Conservation (phyloP, 1,139 yeast species). For the Nakaseomyces glabratus region DNA sequence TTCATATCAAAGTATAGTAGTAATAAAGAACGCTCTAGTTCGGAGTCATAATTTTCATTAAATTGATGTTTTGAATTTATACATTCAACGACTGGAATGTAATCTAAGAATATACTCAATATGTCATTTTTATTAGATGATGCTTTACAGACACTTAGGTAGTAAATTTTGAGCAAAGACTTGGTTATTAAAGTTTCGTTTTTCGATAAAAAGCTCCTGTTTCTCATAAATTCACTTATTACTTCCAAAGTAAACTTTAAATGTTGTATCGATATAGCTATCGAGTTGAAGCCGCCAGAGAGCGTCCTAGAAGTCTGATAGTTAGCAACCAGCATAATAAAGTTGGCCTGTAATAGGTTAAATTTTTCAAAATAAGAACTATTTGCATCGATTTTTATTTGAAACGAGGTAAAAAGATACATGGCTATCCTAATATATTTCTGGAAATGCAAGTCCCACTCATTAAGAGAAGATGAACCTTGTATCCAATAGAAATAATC, state of each 20-base stretch:
- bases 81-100: conserved; percentile 13
- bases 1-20: conserved; percentile 19
- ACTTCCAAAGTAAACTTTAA: conserved; percentile 16
- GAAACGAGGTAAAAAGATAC: conserved; percentile 21
- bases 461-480: conserved; percentile 15
- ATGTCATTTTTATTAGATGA: neutral
- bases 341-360: conserved; percentile 13
- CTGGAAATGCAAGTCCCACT: conserved; percentile 24
- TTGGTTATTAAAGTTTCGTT: conserved; percentile 17
- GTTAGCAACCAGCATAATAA: conserved; percentile 15
- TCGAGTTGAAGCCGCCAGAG: conserved; percentile 5
- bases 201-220: conserved; percentile 8
- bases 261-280: conserved; percentile 13
- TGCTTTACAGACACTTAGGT: conserved; percentile 11
- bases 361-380: conserved; percentile 6
- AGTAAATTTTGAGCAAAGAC: conserved; percentile 19
- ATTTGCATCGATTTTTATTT: conserved; percentile 5
- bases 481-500: conserved; percentile 15
- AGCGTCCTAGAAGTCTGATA: conserved; percentile 11
- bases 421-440: conserved; percentile 20
- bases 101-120: conserved; percentile 10
- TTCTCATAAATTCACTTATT: conserved; percentile 15
- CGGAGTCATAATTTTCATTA: neutral
- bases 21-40: conserved; percentile 14
- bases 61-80: neutral